A percentile compares a stretch with the other conserved stretches of the same genome.
Conservation (phyloP, 2,329 filamentous ascomycete species). For the Talaromyces islandicus region DNA sequence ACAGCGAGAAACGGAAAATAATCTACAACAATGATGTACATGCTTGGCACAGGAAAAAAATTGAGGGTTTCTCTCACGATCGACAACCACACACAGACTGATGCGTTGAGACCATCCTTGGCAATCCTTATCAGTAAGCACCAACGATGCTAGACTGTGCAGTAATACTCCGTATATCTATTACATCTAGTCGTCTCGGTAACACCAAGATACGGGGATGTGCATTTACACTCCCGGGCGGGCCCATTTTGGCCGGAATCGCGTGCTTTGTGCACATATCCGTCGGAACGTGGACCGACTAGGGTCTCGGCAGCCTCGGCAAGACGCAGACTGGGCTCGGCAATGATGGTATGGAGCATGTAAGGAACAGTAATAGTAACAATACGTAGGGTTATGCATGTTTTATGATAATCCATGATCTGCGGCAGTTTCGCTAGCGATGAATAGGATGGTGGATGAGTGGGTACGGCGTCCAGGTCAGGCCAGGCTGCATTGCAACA, state of each 20-base stretch:
- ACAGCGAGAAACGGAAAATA: neutral
- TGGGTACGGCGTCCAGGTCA: neutral
- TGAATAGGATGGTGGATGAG: neutral
- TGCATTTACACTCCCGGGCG: neutral
- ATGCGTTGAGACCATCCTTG: neutral
- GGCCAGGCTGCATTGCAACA: neutral
- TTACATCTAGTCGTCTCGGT: neutral
- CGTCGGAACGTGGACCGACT: neutral
- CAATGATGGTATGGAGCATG: neutral
- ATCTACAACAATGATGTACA: neutral
- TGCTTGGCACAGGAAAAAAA: neutral
- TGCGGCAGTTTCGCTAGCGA: neutral
- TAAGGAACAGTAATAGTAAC: neutral
- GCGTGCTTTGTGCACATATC: neutral
- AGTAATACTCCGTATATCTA: neutral
- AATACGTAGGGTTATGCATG: neutral
- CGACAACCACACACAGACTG: neutral
- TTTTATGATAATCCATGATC: neutral
- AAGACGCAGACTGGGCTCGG: neutral
- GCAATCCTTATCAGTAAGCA: neutral
- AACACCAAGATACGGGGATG: neutral
- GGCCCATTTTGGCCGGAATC: neutral
- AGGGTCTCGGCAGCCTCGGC: neutral
- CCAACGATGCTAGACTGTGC: neutral
- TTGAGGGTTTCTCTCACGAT: neutral